Base-by-base conservation (phyloP, 805 yeast species). In the Scheffersomyces stipitis region DNA sequence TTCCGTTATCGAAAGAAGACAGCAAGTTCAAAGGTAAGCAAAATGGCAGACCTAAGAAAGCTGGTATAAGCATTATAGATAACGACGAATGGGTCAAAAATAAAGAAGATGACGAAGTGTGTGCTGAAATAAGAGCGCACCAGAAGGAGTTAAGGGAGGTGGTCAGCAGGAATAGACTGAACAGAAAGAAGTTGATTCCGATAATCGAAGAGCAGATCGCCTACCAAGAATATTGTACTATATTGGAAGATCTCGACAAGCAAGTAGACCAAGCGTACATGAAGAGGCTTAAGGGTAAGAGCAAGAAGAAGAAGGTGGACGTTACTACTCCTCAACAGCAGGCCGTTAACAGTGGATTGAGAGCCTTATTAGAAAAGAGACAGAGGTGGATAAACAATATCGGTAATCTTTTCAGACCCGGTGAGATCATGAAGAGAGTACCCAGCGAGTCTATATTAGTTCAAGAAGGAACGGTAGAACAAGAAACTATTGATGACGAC, bases 251-350 rank as follows among this genome's bases (percentile, higher is more conserved):
- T 56, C 70, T 93, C 48, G 97, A 93, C 59, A 93, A 91, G 58
- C 99, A 93, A 62, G 90, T 93, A 26, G 99, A 93, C 57, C 97
- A 87, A 59, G 90, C 95, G 15, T 93, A 90, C 56, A 66, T 85
- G 45, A 85, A 89, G 59, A 71, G 97, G 41, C 75, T 85, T 38
- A 80, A 89, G 49, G 87, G 81, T 5, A 81, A 88, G 38, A 84
- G 75, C 52, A 79, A 77, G 55, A 70, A 77, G 48, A 80, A 80
- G 63, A 82, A 81, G 63, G 66, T 69, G 44, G 66, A 62, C 22
- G 42, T 49, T n/a, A 54, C 51, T 20, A 58, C 65, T 5, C 62
- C 69, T 4, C 77, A 80, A 50, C 88, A 80, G 52, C 81, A 78
- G 33, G 86, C 85, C 13, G 85, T 86, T 36, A 86, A 82, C 58